These are phyloP conservation scores for Beverwykella pulmonaria DNA, from an alignment of 495 filamentous ascomycete genomes.

Conservation along the genomic window DNA sequence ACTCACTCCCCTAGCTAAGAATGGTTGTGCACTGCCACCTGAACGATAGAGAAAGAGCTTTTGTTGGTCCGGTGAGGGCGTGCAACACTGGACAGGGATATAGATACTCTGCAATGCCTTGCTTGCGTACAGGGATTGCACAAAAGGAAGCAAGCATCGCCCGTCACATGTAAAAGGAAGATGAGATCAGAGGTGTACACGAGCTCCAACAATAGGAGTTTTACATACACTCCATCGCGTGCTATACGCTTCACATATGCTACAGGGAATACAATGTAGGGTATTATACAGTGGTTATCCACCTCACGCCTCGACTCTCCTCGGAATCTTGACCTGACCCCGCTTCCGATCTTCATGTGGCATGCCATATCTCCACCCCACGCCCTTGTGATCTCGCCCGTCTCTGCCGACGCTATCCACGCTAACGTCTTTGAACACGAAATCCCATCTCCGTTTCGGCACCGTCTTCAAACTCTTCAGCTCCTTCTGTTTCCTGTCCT, in stretches of 20 bases:
- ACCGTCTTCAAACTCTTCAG: conserved; percentile 49
- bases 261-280: conserved; percentile 31
- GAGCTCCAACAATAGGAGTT: background rate
- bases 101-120: too few relatives aligned
- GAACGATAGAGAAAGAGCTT: too few relatives aligned
- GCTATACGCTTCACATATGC: background rate
- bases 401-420: conserved; percentile 62
- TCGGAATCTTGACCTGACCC: conserved; percentile 73
- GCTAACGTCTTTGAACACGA: conserved; percentile 71
- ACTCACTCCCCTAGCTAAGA: too few relatives aligned
- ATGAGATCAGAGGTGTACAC: too few relatives aligned
- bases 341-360: conserved; percentile 72
- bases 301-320: conserved; percentile 52
- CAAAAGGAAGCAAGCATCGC: too few relatives aligned
- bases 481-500: conserved; percentile 51
- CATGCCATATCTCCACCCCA: conserved; percentile 69
- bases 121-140: too few relatives aligned
- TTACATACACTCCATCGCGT: background rate
- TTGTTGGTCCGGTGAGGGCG: too few relatives aligned
- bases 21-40: too few relatives aligned
- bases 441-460: conserved; percentile 70
- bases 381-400: conserved; percentile 44
- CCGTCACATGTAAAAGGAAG: too few relatives aligned
- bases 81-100: too few relatives aligned
- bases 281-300: conserved; percentile 21